Evolutionary conservation across 805 yeast species (phyloP).

Genomic region (Candida xyloterini): DNA sequence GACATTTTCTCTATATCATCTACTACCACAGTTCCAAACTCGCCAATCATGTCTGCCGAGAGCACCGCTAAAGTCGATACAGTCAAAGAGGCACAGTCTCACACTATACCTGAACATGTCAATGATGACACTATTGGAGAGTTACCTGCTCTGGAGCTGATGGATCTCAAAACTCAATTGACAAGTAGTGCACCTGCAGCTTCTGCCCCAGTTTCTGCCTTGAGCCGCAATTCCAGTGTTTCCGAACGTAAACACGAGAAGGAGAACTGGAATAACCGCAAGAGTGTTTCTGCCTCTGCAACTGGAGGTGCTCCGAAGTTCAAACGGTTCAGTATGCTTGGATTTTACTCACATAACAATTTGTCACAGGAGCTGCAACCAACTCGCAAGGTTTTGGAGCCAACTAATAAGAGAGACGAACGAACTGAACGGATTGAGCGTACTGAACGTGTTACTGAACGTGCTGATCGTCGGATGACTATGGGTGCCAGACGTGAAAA

Average conservation of each 20-base stretch:
- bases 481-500: slow-evolving; percentile 28
- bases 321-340: slow-evolving; percentile 33
- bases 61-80: slow-evolving; percentile 8
- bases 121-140: slow-evolving; percentile 1
- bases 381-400: slow-evolving; percentile 16
- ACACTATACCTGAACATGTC: neutral
- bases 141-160: neutral
- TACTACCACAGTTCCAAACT: slow-evolving; percentile 16
- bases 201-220: slow-evolving; percentile 1
- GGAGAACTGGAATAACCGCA: slow-evolving; percentile 24
- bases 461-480: slow-evolving; percentile 34
- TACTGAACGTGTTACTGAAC: slow-evolving; percentile 14
- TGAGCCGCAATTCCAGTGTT: slow-evolving; percentile 7
- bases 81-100: slow-evolving; percentile 1
- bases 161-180: neutral
- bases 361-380: slow-evolving; percentile 14
- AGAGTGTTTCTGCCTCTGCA: slow-evolving; percentile 11
- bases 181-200: neutral
- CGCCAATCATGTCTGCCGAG: slow-evolving; percentile 14
- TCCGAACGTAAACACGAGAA: slow-evolving; percentile 18
- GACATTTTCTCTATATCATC: slow-evolving; percentile 28
- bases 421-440: neutral
- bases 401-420: slow-evolving; percentile 16
- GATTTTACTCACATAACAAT: slow-evolving; percentile 26
- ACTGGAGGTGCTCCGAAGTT: slow-evolving; percentile 21